Base-by-base conservation (phyloP, 2,329 filamentous ascomycete species). In the Cladophialophora exuberans region DNA sequence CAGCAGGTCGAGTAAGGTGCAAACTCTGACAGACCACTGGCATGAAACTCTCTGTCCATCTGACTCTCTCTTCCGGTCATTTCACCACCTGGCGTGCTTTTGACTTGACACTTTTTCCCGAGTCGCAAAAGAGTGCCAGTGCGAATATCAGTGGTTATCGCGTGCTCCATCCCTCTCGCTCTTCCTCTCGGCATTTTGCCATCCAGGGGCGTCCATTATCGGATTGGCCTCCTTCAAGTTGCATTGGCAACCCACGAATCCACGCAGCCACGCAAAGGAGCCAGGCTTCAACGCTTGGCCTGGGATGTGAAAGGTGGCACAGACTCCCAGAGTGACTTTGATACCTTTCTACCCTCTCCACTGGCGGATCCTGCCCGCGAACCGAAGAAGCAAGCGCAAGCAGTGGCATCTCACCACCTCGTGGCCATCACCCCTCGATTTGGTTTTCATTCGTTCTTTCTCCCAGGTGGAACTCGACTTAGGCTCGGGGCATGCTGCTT, bases 91-190 rank as follows among this genome's bases (percentile, higher is more conserved):
- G 35, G 35, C 18, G 20, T 15, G 10, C 20, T 36, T 35, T 31
- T 15, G n/a, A n/a, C n/a, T n/a, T n/a, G n/a, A n/a, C n/a, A n/a
- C 35, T 38, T 22, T 41, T 25, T 23, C 9, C 10, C 22, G n/a
- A n/a, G 11, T 28, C 20, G 22, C 15, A 39, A 30, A n/a, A 11
- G 6, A 20, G 35, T 18, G 11, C 5, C 4, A 17, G 31, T 5
- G 13, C 6, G 31, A 2, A 35, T 17, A n/a, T 17, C n/a, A 35
- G 39, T n/a, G 17, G 46, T 45, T 47, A 56, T 56, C 53, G 46
- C 47, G 39, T 56, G 41, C 41, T 46, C 22, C 28, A 26, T 31
- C 28, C 28, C 39, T 7, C 13, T 42, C 13, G 7, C 39, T 33
- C 33, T 36, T 30, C 30, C 17, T 22, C n/a, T 43, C n/a, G 20